phyloP scores from a whole-genome alignment of 768 basidiomycete genomes.

The Auricularia auricula-judae region DNA sequence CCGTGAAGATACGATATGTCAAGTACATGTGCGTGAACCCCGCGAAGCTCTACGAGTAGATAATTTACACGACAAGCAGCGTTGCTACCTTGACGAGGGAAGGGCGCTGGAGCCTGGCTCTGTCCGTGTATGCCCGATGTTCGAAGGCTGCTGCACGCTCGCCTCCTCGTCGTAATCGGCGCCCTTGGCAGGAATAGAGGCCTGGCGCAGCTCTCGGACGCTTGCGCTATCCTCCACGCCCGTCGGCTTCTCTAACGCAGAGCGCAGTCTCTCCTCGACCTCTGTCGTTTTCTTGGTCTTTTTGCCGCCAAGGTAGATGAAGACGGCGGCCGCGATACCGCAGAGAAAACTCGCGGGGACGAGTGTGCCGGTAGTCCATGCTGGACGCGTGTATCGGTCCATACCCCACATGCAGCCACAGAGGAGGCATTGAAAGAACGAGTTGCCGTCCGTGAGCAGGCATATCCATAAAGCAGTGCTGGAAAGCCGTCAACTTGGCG shows the following conservation, averaged over 20 bases:
- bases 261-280: constrained; percentile 50
- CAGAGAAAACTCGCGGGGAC: constrained; percentile 68
- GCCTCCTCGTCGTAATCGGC: too few relatives aligned
- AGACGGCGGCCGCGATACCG: constrained; percentile 60
- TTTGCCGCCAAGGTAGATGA: constrained; percentile 65
- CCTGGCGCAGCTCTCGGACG: background rate
- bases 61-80: too few relatives aligned
- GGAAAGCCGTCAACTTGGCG: background rate
- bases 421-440: constrained; percentile 64
- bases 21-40: too few relatives aligned
- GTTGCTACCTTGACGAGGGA: too few relatives aligned
- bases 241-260: constrained; percentile 18
- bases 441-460: constrained; percentile 63
- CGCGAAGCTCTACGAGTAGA: too few relatives aligned
- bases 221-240: background rate
- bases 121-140: too few relatives aligned
- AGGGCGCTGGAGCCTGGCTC: too few relatives aligned
- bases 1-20: background rate
- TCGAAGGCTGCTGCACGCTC: too few relatives aligned
- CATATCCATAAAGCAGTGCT: constrained; percentile 67
- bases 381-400: constrained; percentile 58
- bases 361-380: constrained; percentile 45
- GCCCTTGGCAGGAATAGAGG: background rate
- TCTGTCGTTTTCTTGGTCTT: constrained; percentile 56
- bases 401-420: constrained; percentile 77